Conservation (phyloP, 2,329 filamentous ascomycete species). For the Xylaria sp. region DNA sequence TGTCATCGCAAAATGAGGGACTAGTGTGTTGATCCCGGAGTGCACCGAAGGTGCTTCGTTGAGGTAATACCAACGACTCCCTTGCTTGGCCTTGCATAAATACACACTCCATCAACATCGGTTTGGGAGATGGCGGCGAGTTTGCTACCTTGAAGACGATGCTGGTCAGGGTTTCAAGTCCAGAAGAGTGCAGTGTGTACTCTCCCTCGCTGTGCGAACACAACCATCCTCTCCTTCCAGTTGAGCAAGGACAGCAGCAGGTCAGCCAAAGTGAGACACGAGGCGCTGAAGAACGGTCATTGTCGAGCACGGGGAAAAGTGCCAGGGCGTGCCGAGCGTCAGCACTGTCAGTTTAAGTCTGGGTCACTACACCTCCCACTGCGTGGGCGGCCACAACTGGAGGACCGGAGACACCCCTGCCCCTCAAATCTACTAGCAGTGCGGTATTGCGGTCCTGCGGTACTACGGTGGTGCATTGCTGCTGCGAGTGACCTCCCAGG, state of each 20-base stretch:
- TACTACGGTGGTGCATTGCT: constrained; percentile 15
- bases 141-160: constrained; percentile 7
- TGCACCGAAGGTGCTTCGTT: constrained; percentile 30
- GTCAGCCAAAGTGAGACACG: constrained; percentile 21
- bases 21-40: constrained; percentile 26
- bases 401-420: constrained; percentile 21
- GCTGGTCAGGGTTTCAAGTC: constrained; percentile 7
- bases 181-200: background rate
- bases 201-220: background rate
- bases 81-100: constrained; percentile 30
- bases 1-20: constrained; percentile 24
- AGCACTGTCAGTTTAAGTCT: constrained; percentile 15
- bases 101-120: constrained; percentile 17
- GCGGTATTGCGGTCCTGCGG: constrained; percentile 11
- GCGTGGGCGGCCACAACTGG: constrained; percentile 20
- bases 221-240: constrained; percentile 11
- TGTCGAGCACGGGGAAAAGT: constrained; percentile 4
- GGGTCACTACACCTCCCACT: constrained; percentile 1
- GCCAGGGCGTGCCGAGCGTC: constrained; percentile 14
- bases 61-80: constrained; percentile 38
- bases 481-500: constrained; percentile 35
- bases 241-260: constrained; percentile 11
- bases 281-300: constrained; percentile 7
- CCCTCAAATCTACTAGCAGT: constrained; percentile 24
- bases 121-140: constrained; percentile 17